These are phyloP conservation scores for Flaveria ramosissima DNA, from an alignment of 129 eudicot species.

Conservation along the genomic window DNA sequence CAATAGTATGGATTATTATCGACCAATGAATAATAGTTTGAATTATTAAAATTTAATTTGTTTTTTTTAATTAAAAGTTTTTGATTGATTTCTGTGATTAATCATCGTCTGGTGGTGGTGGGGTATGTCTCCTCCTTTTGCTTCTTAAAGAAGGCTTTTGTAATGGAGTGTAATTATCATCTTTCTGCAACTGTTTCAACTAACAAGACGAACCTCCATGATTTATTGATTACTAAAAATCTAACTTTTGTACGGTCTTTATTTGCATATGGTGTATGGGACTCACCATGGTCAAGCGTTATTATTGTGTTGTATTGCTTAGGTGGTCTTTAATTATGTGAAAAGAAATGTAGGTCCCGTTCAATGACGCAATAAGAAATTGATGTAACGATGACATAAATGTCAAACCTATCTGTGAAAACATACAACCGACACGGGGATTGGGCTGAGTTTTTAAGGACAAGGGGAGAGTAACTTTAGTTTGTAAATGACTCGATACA, in stretches of 20 bases:
- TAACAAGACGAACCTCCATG: conserved; percentile 18
- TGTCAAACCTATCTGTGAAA: too few species aligned
- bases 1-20: too few species aligned
- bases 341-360: conserved; percentile 27
- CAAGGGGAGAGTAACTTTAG: too few species aligned
- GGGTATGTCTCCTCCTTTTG: conserved; percentile 14
- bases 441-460: too few species aligned
- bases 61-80: neutral
- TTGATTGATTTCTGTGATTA: conserved; percentile 25
- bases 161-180: conserved; percentile 29
- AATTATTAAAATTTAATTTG: too few species aligned
- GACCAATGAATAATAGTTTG: too few species aligned
- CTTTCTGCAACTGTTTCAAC: conserved; percentile 5
- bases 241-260: neutral
- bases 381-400: neutral
- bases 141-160: conserved; percentile 17
- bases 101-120: neutral
- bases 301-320: conserved; percentile 16
- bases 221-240: neutral
- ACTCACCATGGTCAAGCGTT: conserved; percentile 9
- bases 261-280: conserved; percentile 11
- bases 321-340: conserved; percentile 13
- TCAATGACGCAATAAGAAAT: conserved; percentile 2
- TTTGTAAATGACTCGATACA: too few species aligned
- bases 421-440: too few species aligned